phyloP scores from a whole-genome alignment of 2,329 filamentous ascomycete species.

The Ascosphaera aggregata region DNA sequence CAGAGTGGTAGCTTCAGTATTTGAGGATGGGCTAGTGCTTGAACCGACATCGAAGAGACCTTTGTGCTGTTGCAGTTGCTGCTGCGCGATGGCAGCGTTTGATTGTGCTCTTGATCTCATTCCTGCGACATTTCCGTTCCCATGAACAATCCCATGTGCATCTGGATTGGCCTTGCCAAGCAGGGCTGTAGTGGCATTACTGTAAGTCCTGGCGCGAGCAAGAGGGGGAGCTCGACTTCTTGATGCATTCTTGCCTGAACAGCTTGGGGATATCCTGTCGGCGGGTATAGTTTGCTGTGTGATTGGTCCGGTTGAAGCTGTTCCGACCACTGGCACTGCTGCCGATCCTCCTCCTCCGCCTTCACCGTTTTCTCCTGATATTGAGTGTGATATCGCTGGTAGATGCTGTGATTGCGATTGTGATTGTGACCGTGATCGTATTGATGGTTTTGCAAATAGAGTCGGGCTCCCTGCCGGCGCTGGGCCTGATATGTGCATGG shows the following conservation, averaged over 20 bases:
- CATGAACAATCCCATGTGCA: too few species aligned
- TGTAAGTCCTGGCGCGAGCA: conserved; percentile 23
- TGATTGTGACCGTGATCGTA: neutral
- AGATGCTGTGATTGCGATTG: neutral
- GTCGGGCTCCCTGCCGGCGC: neutral
- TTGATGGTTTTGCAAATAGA: neutral
- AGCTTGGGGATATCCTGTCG: conserved; percentile 2
- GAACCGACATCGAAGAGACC: neutral
- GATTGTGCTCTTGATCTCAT: neutral
- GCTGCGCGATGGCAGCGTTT: neutral
- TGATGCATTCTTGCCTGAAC: conserved; percentile 5
- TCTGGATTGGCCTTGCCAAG: too few species aligned
- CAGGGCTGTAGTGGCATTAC: too few species aligned
- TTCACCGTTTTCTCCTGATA: neutral
- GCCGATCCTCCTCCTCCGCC: neutral
- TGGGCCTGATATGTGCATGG: neutral
- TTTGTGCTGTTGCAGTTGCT: neutral
- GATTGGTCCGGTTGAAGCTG: neutral
- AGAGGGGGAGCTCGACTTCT: conserved; percentile 3
- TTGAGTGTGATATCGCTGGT: neutral
- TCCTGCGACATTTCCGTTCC: too few species aligned
- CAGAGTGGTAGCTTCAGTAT: neutral
- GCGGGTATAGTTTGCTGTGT: too few species aligned
- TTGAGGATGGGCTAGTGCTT: neutral
- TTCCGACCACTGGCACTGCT: neutral